A percentile compares a stretch with the other conserved stretches of the same genome.
Evolutionary conservation across 2,329 filamentous ascomycete genomes (phyloP).

Genomic region (Alternaria infectoria): DNA sequence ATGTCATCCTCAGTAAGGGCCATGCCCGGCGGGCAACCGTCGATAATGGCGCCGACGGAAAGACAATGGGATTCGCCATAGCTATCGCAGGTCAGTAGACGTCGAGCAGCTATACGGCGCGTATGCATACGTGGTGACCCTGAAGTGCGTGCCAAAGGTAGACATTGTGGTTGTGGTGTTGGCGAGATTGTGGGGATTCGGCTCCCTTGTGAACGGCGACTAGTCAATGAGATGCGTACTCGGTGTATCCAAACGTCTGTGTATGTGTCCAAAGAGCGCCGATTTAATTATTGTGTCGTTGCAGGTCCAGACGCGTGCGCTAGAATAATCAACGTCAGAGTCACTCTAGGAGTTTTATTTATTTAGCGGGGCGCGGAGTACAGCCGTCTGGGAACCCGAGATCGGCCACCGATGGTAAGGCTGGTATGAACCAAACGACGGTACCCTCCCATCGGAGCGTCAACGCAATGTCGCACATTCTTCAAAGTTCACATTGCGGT

Average conservation of each 20-base stretch:
- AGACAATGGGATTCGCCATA: slow-evolving; percentile 90
- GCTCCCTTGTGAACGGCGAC: slow-evolving; percentile 3
- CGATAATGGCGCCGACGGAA: slow-evolving; percentile 93
- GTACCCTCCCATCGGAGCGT: neutral
- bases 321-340: slow-evolving; percentile 21
- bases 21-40: slow-evolving; percentile 89
- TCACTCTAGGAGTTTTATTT: slow-evolving; percentile 29
- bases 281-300: neutral
- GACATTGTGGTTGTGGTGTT: slow-evolving; percentile 55
- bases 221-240: slow-evolving; percentile 1
- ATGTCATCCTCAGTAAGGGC: slow-evolving; percentile 84
- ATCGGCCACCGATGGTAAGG: slow-evolving; percentile 10
- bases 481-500: neutral
- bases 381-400: slow-evolving; percentile 21
- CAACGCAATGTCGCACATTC: neutral
- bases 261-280: neutral
- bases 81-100: slow-evolving; percentile 49
- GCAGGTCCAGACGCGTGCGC: slow-evolving; percentile 11
- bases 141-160: slow-evolving; percentile 83
- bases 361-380: slow-evolving; percentile 29
- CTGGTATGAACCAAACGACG: neutral
- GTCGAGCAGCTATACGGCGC: neutral
- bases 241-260: neutral
- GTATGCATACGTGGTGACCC: slow-evolving; percentile 75
- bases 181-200: slow-evolving; percentile 2